Percentiles rank a stretch among this genome's conserved stretches.
Conservation (phyloP, 306 rosid species). For the Inga leiocalycina region DNA sequence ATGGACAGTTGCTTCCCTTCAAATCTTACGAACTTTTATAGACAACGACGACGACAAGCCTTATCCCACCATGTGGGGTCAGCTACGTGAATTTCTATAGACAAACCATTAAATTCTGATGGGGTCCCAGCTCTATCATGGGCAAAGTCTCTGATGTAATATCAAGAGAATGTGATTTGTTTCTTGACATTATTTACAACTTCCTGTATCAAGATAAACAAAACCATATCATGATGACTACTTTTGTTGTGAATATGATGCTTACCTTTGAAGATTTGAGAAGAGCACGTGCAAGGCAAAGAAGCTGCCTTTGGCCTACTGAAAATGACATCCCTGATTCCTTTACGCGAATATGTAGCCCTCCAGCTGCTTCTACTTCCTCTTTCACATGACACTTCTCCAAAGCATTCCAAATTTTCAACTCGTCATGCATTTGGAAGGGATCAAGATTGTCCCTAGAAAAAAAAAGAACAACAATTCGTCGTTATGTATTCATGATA, state of each 20-base stretch:
- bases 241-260: neutral
- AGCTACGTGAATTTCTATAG: neutral
- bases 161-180: slow-evolving; percentile 18
- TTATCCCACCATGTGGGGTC: neutral
- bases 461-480: neutral
- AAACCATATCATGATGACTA: neutral
- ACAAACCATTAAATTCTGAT: neutral
- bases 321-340: slow-evolving; percentile 82
- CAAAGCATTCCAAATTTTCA: slow-evolving; percentile 72
- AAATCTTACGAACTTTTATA: neutral
- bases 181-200: neutral
- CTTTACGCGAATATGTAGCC: slow-evolving; percentile 68
- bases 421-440: slow-evolving; percentile 59
- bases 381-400: slow-evolving; percentile 85
- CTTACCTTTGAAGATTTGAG: slow-evolving; percentile 82
- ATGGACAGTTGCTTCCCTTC: neutral
- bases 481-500: neutral
- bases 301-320: slow-evolving; percentile 92
- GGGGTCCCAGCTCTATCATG: neutral
- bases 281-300: slow-evolving; percentile 97
- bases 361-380: slow-evolving; percentile 84
- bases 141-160: neutral
- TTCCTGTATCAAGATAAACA: neutral
- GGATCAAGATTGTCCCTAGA: slow-evolving; percentile 92
- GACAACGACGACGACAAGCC: no score